Conservation (phyloP, 176 grass and related monocot genomes). For the Oryza glumipatula region DNA sequence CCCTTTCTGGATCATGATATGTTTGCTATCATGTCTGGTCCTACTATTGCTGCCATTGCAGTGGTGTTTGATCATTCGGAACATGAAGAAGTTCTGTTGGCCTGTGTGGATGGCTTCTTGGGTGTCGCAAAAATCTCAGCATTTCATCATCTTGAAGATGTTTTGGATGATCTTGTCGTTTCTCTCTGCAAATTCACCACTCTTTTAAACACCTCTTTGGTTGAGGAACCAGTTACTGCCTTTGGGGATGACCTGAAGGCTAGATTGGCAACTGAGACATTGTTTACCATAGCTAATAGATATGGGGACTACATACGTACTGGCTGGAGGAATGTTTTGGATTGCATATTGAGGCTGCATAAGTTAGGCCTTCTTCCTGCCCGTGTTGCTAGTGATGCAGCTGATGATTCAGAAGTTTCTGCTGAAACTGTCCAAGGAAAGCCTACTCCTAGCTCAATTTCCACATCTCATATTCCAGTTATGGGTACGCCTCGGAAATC, state of each 20-base stretch:
- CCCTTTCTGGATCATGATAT: constrained; percentile 93
- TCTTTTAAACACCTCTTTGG: constrained; percentile 89
- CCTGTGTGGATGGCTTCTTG: constrained; percentile 89
- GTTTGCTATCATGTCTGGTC: constrained; percentile 98
- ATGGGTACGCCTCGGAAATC: constrained; percentile 91
- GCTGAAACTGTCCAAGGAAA: constrained; percentile 83
- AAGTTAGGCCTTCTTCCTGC: constrained; percentile 95
- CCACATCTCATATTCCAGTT: constrained; percentile 79
- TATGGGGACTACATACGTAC: constrained; percentile 94
- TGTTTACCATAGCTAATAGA: constrained; percentile 89
- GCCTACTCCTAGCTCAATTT: constrained; percentile 66
- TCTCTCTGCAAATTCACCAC: constrained; percentile 99
- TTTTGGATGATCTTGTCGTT: constrained; percentile 97
- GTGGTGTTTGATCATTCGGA: constrained; percentile 97
- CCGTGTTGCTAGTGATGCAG: constrained; percentile 85
- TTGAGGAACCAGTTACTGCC: constrained; percentile 92
- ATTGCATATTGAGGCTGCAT: constrained; percentile 98
- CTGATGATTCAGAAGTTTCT: constrained; percentile 80
- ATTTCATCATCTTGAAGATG: constrained; percentile 96
- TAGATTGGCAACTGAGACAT: constrained; percentile 89
- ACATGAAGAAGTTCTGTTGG: constrained; percentile 75
- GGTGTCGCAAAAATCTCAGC: constrained; percentile 95
- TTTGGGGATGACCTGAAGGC: constrained; percentile 98
- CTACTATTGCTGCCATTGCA: constrained; percentile 96
- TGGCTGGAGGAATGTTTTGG: constrained; percentile 94